phyloP scores from a whole-genome alignment of 768 basidiomycete genomes.

The Lactifluus volemus region DNA sequence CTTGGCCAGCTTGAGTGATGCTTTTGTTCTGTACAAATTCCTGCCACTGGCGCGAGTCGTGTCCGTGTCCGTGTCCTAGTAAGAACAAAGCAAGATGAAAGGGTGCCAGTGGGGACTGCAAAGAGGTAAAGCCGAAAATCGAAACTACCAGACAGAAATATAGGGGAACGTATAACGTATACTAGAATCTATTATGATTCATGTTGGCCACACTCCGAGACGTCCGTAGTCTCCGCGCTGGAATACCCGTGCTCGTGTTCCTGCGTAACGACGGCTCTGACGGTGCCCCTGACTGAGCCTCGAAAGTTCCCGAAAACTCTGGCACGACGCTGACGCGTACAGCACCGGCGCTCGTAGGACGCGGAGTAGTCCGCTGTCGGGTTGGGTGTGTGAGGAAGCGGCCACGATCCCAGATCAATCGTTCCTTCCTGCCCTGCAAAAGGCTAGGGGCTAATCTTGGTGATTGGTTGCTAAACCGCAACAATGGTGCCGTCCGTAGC shows the following conservation, averaged over 20 bases:
- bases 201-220: background rate
- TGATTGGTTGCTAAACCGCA: background rate
- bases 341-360: background rate
- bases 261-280: background rate
- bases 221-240: background rate
- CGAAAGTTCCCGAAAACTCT: background rate
- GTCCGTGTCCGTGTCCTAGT: background rate
- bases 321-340: slow-evolving; percentile 9
- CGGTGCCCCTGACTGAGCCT: background rate
- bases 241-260: slow-evolving; percentile 3
- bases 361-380: slow-evolving; percentile 1
- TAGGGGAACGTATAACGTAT: background rate
- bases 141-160: background rate
- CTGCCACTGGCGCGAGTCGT: background rate
- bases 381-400: background rate
- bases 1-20: background rate
- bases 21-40: background rate
- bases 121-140: background rate
- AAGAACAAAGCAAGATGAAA: too few species aligned
- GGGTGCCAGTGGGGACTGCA: background rate
- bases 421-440: background rate
- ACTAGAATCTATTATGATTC: background rate
- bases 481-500: background rate
- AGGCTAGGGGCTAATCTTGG: background rate
- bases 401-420: background rate